Evolutionary conservation across 2,329 filamentous ascomycete genomes (phyloP), one percentile per base, ranked within the genome.

Genomic region (Stagonosporopsis chrysanthemi): DNA sequence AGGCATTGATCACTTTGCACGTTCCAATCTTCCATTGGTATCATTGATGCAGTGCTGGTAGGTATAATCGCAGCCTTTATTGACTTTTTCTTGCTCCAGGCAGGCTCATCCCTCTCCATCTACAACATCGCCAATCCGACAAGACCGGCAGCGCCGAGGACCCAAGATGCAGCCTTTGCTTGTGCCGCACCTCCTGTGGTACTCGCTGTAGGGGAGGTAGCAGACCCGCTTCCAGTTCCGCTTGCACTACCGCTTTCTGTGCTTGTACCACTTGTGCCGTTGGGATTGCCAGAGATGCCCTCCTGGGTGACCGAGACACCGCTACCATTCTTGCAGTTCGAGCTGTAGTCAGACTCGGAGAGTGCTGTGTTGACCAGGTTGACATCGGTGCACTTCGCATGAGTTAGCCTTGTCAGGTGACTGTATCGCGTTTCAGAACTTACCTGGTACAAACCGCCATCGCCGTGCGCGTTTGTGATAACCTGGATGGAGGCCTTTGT

Each of bases 401-500:
- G 9, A 9, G 28, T 67, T 44, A 65, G 56, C 31, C 26, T 33
- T 35, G 44, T 57, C 43, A 52, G 7, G 44, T 52, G 48, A 52
- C 31, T 19, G n/a, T 22, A 26, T 23, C 7, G 1, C 6, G 5
- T n/a, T 28, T 15, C 2, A 4, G 6, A 9, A 67, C 78, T 57
- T 70, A 83, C 81, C 68, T 83, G 90, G 76, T 91, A 92, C 29
- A 92, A 77, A 15, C 88, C 86, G 36, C 81, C 82, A 19, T 81
- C 83, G 4, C 78, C 79, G 22, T 84, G 80, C 26, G 85, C 86
- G 43, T 86, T 80, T 4, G 86, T 88, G 33, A 91, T 82, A 48
- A 92, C 85, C 77, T 92, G 90, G 52, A 92, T 78, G 29, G 85
- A 88, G 14, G 83, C 89, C 44, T 84, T 80, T 62, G 83, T 82